A percentile compares a stretch with the other conserved stretches of the same genome.
phyloP scores from a whole-genome alignment of 2,329 filamentous ascomycete genomes.

The Orbilia brochopaga region DNA sequence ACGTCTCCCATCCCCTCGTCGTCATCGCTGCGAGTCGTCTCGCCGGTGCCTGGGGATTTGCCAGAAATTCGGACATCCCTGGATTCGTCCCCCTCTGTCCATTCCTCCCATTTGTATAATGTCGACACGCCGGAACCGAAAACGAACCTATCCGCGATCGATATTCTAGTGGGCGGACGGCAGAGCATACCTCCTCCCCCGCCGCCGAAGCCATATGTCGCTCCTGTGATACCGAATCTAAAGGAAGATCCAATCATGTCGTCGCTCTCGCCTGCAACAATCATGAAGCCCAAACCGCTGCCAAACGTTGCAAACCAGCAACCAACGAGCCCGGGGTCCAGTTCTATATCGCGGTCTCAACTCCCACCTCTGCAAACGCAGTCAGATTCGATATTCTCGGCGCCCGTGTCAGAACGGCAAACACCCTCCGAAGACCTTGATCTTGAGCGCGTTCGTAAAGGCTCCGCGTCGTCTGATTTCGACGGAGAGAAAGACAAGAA shows the following conservation, averaged over 20 bases:
- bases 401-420: conserved; percentile 26
- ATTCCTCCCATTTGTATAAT: conserved; percentile 26
- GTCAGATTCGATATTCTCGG: conserved; percentile 24
- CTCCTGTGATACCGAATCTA: conserved; percentile 38
- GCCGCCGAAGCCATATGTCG: conserved; percentile 39
- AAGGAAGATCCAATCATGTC: conserved; percentile 50
- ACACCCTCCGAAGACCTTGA: conserved; percentile 28
- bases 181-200: conserved; percentile 47
- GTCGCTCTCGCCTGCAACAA: conserved; percentile 43
- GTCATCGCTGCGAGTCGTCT: conserved; percentile 30
- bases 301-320: conserved; percentile 28
- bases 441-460: conserved; percentile 28
- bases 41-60: conserved; percentile 32
- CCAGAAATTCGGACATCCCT: conserved; percentile 33
- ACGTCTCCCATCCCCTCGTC: conserved; percentile 34
- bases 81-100: conserved; percentile 36
- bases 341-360: conserved; percentile 24
- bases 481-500: conserved; percentile 47
- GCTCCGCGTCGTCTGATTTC: conserved; percentile 36
- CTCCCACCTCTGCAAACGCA: conserved; percentile 42
- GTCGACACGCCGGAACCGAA: conserved; percentile 41
- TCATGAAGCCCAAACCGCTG: conserved; percentile 41
- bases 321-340: conserved; percentile 37
- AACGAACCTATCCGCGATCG: conserved; percentile 45
- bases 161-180: conserved; percentile 43